Percentiles rank a stretch among this genome's conserved stretches.
Conservation (phyloP, 192 early-diverging fungal genomes). For the Entrophospora sp. region DNA sequence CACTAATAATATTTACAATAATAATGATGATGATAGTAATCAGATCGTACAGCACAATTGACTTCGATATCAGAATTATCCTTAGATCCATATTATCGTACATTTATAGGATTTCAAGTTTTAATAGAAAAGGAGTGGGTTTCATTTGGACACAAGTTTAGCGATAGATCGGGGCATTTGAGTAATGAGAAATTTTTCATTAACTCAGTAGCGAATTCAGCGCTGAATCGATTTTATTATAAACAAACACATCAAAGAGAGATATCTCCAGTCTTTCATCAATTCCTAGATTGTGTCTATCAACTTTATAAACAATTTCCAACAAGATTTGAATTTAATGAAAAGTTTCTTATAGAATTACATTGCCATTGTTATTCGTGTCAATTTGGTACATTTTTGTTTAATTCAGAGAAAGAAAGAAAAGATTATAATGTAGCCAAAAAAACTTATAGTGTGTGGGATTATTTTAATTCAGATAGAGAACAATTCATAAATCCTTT, state of each 20-base stretch:
- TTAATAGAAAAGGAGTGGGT: constrained; percentile 98
- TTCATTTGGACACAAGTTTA: constrained; percentile 95
- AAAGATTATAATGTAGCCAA: constrained; percentile 30
- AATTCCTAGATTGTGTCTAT: constrained; percentile 95
- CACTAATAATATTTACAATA: too few species aligned
- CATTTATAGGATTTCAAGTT: constrained; percentile 81
- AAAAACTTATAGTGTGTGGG: constrained; percentile 68
- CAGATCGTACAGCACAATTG: constrained; percentile 94
- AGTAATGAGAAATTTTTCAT: constrained; percentile 67
- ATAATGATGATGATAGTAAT: too few species aligned
- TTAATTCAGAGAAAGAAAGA: constrained; percentile 81
- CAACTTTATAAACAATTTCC: constrained; percentile 85
- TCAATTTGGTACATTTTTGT: constrained; percentile 92
- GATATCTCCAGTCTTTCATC: constrained; percentile 90
- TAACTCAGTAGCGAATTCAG: constrained; percentile 48
- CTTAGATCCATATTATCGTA: constrained; percentile 93
- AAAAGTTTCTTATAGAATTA: constrained; percentile 68
- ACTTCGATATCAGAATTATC: constrained; percentile 82
- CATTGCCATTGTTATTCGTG: constrained; percentile 84
- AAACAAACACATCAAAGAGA: constrained; percentile 62
- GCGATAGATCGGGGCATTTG: constrained; percentile 85
- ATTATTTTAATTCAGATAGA: constrained; percentile 55
- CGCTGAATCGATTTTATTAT: constrained; percentile 50
- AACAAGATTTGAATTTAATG: constrained; percentile 88
- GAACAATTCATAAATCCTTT: constrained; percentile 48